Base-by-base conservation (phyloP, 108 stramenopile species). In the Cyclostephanos tholiformis region DNA sequence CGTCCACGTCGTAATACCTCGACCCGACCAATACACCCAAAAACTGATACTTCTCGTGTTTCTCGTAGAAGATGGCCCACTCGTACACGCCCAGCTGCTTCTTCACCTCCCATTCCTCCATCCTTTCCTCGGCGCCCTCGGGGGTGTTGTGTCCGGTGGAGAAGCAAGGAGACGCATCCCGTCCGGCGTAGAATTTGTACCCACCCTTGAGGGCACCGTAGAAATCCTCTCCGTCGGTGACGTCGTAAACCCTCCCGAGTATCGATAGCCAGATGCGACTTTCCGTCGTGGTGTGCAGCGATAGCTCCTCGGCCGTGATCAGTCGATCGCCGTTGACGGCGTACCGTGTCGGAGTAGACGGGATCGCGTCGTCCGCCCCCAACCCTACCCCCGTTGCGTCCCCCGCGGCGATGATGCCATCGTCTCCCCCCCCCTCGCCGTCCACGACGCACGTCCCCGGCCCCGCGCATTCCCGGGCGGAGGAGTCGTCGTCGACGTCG, bases 141-240 rank as follows among this genome's bases (percentile, higher is more conserved):
- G 62, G 69, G 14, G 85, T 91, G 78, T 90, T 89, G 1, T 75
- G 74, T 8, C 94, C 94, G n/a, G 89, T 74, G 13, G 87, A 62
- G 63, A 92, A 88, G 19, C 77, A 78, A n/a, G 76, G 60, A 68
- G 86, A 88, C 25, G 76, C 80, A 25, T 55, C 68, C 19, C 85
- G 72, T 39, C 67, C 78, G 0, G 79, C 89, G 74, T 91, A 94
- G 64, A 84, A 88, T 11, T 76, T 67, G 49, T 84, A 80, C 36
- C 57, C 46, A 3, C 75, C 72, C 13, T 75, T 58, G 1, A 39
- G 19, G 19, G 63, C 57, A 8, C 44, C 70, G 48, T 76, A 81
- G 17, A 65, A 80, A n/a, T 41, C 60, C 16, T 46, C 44, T 0
- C 44, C 44, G 2, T 46, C 44, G 44, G 53, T 55, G 26, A 55